Conservation (phyloP, 1,139 yeast species). For the Blastobotrys proliferans region DNA sequence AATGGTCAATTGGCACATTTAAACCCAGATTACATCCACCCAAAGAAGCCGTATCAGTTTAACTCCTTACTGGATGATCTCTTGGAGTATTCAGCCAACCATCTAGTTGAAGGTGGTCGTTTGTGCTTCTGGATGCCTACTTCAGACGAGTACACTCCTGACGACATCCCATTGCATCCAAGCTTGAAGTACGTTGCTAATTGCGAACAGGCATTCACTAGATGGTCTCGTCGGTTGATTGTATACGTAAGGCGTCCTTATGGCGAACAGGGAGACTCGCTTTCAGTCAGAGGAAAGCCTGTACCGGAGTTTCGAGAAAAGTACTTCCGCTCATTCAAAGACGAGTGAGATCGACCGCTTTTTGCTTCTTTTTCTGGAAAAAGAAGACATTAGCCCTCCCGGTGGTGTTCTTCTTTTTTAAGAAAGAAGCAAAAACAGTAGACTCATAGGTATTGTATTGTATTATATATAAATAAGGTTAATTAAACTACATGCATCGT, state of each 20-base stretch:
- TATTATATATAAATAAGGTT: too few relatives aligned
- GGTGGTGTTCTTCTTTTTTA: too few relatives aligned
- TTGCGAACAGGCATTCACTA: conserved; percentile 83
- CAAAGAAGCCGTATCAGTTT: conserved; percentile 85
- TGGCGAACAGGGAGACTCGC: conserved; percentile 55
- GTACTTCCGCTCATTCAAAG: conserved; percentile 63
- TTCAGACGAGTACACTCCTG: conserved; percentile 73
- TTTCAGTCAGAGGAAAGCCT: conserved; percentile 39
- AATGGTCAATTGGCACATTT: conserved; percentile 77
- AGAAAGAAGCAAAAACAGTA: too few relatives aligned
- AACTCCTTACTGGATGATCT: conserved; percentile 74
- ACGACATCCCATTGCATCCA: conserved; percentile 75
- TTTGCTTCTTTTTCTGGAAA: too few relatives aligned
- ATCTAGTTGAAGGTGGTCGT: conserved; percentile 72
- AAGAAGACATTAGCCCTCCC: too few relatives aligned
- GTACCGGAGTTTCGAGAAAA: conserved; percentile 68
- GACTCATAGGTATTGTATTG: too few relatives aligned
- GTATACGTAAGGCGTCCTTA: conserved; percentile 70
- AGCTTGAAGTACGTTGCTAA: conserved; percentile 66
- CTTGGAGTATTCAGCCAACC: conserved; percentile 62
- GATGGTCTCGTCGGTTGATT: conserved; percentile 81
- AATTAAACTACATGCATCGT: too few relatives aligned
- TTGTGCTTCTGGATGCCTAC: conserved; percentile 98
- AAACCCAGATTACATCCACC: conserved; percentile 81
- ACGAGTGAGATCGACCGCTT: too few relatives aligned